Evolutionary conservation across 2,329 filamentous ascomycete species (phyloP).

Genomic region (Phyllosticta capitalensis): DNA sequence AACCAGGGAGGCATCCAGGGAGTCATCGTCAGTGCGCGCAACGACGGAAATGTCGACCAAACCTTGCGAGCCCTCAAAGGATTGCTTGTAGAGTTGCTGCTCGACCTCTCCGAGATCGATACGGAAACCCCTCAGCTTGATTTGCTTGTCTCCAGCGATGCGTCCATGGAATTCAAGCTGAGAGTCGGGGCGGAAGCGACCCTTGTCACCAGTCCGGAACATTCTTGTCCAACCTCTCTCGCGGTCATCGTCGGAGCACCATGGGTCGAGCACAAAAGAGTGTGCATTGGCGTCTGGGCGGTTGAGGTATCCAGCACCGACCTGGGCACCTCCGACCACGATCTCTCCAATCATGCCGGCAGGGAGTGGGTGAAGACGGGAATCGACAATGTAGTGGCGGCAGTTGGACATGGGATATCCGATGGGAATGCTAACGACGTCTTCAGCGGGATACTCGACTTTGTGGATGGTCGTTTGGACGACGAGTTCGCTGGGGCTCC

Average conservation of each 20-base stretch:
- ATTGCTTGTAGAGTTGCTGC: slow-evolving; percentile 2
- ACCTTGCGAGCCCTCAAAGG: slow-evolving; percentile 17
- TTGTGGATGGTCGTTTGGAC: slow-evolving; percentile 5
- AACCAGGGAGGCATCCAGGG: neutral
- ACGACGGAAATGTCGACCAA: slow-evolving; percentile 20
- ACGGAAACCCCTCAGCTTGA: slow-evolving; percentile 38
- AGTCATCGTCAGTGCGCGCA: slow-evolving; percentile 10
- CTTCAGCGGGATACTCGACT: neutral
- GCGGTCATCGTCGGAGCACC: slow-evolving; percentile 10
- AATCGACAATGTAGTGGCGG: slow-evolving; percentile 30
- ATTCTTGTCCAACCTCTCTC: slow-evolving; percentile 19
- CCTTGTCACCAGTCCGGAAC: slow-evolving; percentile 34
- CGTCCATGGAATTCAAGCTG: slow-evolving; percentile 29
- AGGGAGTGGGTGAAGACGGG: slow-evolving; percentile 26
- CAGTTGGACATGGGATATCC: slow-evolving; percentile 1
- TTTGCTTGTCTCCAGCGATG: slow-evolving; percentile 33
- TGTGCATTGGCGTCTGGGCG: slow-evolving; percentile 14
- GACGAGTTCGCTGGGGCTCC: neutral
- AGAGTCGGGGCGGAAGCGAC: slow-evolving; percentile 26
- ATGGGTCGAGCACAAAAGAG: slow-evolving; percentile 18
- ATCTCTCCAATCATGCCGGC: slow-evolving; percentile 34
- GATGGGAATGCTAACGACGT: slow-evolving; percentile 1
- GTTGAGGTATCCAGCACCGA: slow-evolving; percentile 27
- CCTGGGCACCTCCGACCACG: slow-evolving; percentile 27
- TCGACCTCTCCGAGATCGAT: slow-evolving; percentile 43